Conservation (phyloP, 768 basidiomycete species). For the Hirschioporus abietinus region DNA sequence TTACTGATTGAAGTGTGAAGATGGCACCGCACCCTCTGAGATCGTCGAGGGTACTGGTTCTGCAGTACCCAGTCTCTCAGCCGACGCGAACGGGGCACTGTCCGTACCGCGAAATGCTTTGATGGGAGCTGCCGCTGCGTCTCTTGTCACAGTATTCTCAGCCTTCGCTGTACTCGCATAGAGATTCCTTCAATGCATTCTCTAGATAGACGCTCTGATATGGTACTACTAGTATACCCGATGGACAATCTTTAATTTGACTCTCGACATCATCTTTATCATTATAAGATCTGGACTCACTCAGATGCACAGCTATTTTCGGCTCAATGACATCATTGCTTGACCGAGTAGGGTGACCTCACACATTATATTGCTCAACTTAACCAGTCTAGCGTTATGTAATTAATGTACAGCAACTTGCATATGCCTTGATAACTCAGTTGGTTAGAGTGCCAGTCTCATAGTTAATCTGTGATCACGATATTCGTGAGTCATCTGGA, state of each 20-base stretch:
- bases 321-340: too few relatives aligned
- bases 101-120: not conserved
- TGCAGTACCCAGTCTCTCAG: constrained; percentile 7
- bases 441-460: constrained; percentile 1
- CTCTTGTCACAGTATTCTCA: not conserved
- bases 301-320: not conserved
- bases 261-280: too few relatives aligned
- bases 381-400: too few relatives aligned
- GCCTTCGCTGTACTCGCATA: not conserved
- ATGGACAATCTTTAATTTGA: not conserved
- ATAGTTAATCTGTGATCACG: not conserved
- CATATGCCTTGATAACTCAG: not conserved
- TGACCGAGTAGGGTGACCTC: too few relatives aligned
- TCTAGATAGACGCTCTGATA: not conserved
- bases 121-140: not conserved
- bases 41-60: constrained; percentile 15
- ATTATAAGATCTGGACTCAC: not conserved
- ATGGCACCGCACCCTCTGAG: constrained; percentile 21
- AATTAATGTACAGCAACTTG: too few relatives aligned
- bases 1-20: constrained; percentile 12
- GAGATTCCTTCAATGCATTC: not conserved
- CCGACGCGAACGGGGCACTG: not conserved
- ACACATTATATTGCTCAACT: too few relatives aligned
- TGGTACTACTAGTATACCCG: not conserved
- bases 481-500: not conserved